Evolutionary conservation across 257 asterid genomes (phyloP).

Genomic region (Avicennia marina): DNA sequence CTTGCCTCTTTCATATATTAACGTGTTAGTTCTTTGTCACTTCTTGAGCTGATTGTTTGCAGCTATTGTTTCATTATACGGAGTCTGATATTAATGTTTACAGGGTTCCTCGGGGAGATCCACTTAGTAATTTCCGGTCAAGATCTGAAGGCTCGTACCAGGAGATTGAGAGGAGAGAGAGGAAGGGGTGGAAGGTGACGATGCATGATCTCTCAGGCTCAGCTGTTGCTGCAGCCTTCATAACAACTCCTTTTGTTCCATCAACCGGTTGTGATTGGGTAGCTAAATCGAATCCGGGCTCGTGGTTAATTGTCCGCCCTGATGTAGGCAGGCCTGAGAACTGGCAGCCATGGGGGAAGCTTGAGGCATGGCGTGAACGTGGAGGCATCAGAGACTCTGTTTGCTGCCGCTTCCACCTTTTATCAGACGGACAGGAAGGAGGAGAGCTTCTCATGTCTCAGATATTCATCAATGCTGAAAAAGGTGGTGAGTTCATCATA

Average conservation of each 20-base stretch:
- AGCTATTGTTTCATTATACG: too few species aligned
- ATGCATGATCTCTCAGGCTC: constrained; percentile 97
- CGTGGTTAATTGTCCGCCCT: constrained; percentile 89
- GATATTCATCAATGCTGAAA: constrained; percentile 66
- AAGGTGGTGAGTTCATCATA: constrained; percentile 86
- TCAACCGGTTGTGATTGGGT: constrained; percentile 97
- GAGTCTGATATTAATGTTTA: too few species aligned
- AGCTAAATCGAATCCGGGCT: constrained; percentile 94
- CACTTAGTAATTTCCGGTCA: constrained; percentile 58
- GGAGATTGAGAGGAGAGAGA: constrained; percentile 71
- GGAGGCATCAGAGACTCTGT: constrained; percentile 63
- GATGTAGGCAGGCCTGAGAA: constrained; percentile 68
- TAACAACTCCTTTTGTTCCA: constrained; percentile 93
- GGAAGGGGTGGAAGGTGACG: constrained; percentile 96
- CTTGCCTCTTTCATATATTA: too few species aligned
- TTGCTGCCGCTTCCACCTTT: constrained; percentile 84
- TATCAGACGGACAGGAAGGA: constrained; percentile 51
- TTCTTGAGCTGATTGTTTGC: too few species aligned
- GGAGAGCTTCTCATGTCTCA: constrained; percentile 77
- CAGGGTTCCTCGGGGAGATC: constrained; percentile 52
- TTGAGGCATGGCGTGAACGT: constrained; percentile 97
- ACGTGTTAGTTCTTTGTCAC: too few species aligned
- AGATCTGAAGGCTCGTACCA: constrained; percentile 48
- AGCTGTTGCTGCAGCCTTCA: constrained; percentile 95
- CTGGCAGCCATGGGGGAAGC: constrained; percentile 99